Base-by-base conservation (phyloP, 176 grass and related monocot species). In the Poa annua region DNA sequence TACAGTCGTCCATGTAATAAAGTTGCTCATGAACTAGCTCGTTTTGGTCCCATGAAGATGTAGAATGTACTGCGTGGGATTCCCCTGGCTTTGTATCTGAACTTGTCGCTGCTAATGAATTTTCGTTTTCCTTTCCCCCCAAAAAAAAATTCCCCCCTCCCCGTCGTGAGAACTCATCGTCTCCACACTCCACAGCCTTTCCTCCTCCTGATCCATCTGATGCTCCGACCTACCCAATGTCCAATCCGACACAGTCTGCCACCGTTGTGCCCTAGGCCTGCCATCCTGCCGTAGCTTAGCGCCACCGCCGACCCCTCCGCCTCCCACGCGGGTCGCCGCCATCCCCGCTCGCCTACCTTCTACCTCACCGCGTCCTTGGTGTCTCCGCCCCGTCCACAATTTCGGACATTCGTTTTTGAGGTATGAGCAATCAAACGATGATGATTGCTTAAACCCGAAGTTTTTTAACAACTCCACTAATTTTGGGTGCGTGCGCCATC, bases 341-440 rank as follows among this genome's bases (percentile, higher is more conserved):
- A 39, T 39, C 65, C 34, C 65, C 64, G 7, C 39, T 29, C 42
- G 17, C 19, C 19, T 35, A 17, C 35, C 19, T 68, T 68, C 66
- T 68, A 21, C 66, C 9, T 21, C 36, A 21, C 35, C 36, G 36
- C 36, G 35, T 21, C 66, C 36, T 10, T 69, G 65, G 3, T 42
- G 36, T 69, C 36, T 69, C 66, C 66, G 36, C 66, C 66, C 66
- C 66, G 36, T 42, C 66, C 66, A 4, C 36, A 69, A 42, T 69
- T 4, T 41, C 66, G 66, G 36, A 42, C 66, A 69, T 69, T 21
- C 9, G 19, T 5, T 69, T 6, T 69, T 41, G 66, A 69, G 66
- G 66, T 69, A 42, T 39, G 66, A 69, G 36, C 35, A 6, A 38
- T 68, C 33, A 9, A 42, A 6, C 5, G 66, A 21, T 3, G 66